Evolutionary conservation across 1,139 yeast genomes (phyloP), one percentile per base, ranked within the genome.

Genomic region (Lodderomyces parapsilosis): DNA sequence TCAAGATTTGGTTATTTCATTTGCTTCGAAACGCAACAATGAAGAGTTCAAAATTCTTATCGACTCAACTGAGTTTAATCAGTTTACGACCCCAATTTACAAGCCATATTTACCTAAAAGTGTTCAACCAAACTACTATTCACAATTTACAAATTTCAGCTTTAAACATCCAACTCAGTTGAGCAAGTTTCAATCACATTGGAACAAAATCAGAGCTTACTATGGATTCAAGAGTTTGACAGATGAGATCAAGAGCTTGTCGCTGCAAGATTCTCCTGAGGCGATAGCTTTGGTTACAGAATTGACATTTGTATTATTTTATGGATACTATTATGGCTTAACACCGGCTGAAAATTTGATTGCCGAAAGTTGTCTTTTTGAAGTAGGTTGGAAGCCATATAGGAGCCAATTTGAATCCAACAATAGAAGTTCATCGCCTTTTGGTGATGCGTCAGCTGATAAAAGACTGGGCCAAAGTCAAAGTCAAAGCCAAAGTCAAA

Each of bases 1-100:
- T 33, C 91, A 86, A 59, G 83, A 81, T 53, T 73, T 81, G 46
- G 72, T 81, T 1, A 57, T 77, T 19, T 77, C 85, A 0, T 77
- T 73, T 53, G 71, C 75, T 6, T 63, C 78, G 1, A 67, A 74
- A 31, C 62, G 78, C 48, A 56, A 59, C 17, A 51, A 52, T 38
- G 53, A 49, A 19, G 58, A 55, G 37, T 56, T 61, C 49, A 53
- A 59, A 52, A 50, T 69, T 31, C 57, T 70, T 35, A 49, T 56
- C 24, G 58, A 58, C 49, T 45, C 65, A 27, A 44, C 54, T 45
- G 47, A 58, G 44, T 57, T 63, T 55, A 49, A 64, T 50, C 68
- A 63, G 51, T 60, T 57, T 56, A 46, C 58, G 42, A 50, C 63
- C 41, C 68, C 70, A 43, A 54, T 71, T 47, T 49, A 56, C 49